Conservation (phyloP, 1,284 basidiomycete species). For the Phenoliferia sp. region DNA sequence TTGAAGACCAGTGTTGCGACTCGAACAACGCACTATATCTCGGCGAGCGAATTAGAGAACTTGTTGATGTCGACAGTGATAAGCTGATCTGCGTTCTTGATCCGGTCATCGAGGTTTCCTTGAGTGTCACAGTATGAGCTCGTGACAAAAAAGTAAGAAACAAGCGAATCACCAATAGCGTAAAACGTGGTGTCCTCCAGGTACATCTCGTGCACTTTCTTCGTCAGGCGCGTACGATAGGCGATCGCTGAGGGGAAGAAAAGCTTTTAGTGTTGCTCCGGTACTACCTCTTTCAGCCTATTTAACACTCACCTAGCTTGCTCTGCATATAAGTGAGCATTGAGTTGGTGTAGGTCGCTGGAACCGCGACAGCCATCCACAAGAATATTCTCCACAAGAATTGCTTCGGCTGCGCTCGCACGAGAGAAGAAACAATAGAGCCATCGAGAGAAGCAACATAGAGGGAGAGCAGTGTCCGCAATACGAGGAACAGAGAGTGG, state of each 20-base stretch:
- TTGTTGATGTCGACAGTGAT: conserved; percentile 94
- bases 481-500: conserved; percentile 81
- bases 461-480: conserved; percentile 84
- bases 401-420: conserved; percentile 72
- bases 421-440: conserved; percentile 88
- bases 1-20: neutral
- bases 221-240: conserved; percentile 82
- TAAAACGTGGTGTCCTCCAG: conserved; percentile 79
- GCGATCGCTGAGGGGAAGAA: conserved; percentile 58
- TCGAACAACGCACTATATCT: conserved; percentile 65
- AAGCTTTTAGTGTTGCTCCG: neutral
- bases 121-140: too few relatives aligned
- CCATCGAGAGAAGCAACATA: conserved; percentile 94
- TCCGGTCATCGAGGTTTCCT: conserved; percentile 88
- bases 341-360: conserved; percentile 87
- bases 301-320: conserved; percentile 58
- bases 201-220: conserved; percentile 76
- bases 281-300: too few relatives aligned
- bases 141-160: too few relatives aligned
- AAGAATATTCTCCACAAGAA: conserved; percentile 81
- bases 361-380: conserved; percentile 58
- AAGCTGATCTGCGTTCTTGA: conserved; percentile 97
- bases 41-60: conserved; percentile 84
- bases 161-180: conserved; percentile 73
- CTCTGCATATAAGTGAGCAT: conserved; percentile 92